phyloP scores from a whole-genome alignment of 257 asterid species.

The Oldenlandia corymbosa region DNA sequence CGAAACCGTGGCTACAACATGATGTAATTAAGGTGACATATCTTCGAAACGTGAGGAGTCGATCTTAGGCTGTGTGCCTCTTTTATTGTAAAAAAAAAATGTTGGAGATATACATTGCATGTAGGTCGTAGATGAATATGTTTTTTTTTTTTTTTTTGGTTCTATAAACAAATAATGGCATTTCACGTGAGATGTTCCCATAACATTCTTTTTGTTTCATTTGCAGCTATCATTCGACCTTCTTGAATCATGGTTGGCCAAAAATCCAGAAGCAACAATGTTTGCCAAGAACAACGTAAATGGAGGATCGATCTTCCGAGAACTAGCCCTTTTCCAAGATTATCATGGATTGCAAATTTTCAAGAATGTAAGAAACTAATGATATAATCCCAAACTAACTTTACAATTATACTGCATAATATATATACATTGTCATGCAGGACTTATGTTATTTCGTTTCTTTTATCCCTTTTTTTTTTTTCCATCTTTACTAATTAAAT shows the following conservation, averaged over 20 bases:
- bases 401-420: too few species aligned
- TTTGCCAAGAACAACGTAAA: conserved; percentile 4
- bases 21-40: too few species aligned
- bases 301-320: conserved; percentile 29
- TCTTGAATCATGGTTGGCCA: conserved; percentile 35
- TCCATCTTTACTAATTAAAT: background rate
- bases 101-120: too few species aligned
- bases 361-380: conserved; percentile 33
- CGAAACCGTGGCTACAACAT: too few species aligned
- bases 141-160: background rate
- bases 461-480: too few species aligned
- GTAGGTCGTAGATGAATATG: background rate
- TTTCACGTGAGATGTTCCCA: conserved; percentile 7
- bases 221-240: conserved; percentile 36
- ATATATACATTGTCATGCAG: too few species aligned
- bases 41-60: too few species aligned
- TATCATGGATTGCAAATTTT: conserved; percentile 37
- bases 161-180: background rate
- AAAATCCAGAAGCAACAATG: conserved; percentile 28
- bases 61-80: too few species aligned
- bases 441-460: too few species aligned
- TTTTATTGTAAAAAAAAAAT: too few species aligned
- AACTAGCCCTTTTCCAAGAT: conserved; percentile 40
- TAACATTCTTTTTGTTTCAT: background rate
- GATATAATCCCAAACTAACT: too few species aligned